Evolutionary conservation across 371 early-diverging fungal genomes (phyloP), one percentile per base, ranked within the genome.

Genomic region (Catenaria anguillulae): DNA sequence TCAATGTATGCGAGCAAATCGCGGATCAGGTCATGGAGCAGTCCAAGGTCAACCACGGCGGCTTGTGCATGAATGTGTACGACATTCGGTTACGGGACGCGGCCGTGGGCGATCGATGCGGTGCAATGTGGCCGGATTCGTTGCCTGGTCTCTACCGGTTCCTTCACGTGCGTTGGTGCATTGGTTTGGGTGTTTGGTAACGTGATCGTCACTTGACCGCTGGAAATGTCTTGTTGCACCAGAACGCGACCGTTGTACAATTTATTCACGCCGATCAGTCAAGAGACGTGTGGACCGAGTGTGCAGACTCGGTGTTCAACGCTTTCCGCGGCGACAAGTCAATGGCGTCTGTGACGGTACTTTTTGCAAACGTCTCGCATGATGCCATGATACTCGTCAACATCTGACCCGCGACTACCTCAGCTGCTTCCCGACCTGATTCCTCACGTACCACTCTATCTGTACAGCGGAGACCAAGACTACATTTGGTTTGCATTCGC

Each of bases 381-480:
- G n/a, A n/a, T n/a, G n/a, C n/a, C n/a, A n/a, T n/a, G n/a, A n/a
- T n/a, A n/a, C n/a, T n/a, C n/a, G n/a, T n/a, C n/a, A n/a, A n/a
- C n/a, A n/a, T n/a, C n/a, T n/a, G n/a, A n/a, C n/a, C n/a, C n/a
- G n/a, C n/a, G n/a, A n/a, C n/a, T n/a, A n/a, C n/a, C n/a, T n/a
- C n/a, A 62, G 62, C n/a, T 62, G 37, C 46, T 62, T 8, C 62
- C 62, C 23, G 60, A 24, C 0, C 4, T 62, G 23, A 21, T 62
- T 8, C 6, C 23, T 13, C 21, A 62, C n/a, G 58, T 48, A 1
- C 54, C 34, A 24, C 36, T 33, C 40, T 21, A 26, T 24, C 34
- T 48, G 21, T 60, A 36, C 34, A 90, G 88, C 64, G 92, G 92
- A 17, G 88, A 89, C 65, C 70, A 78, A 56, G 92, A 92, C 62